Evolutionary conservation across 2,329 filamentous ascomycete species (phyloP).

Genomic region (Curvularia sp.): DNA sequence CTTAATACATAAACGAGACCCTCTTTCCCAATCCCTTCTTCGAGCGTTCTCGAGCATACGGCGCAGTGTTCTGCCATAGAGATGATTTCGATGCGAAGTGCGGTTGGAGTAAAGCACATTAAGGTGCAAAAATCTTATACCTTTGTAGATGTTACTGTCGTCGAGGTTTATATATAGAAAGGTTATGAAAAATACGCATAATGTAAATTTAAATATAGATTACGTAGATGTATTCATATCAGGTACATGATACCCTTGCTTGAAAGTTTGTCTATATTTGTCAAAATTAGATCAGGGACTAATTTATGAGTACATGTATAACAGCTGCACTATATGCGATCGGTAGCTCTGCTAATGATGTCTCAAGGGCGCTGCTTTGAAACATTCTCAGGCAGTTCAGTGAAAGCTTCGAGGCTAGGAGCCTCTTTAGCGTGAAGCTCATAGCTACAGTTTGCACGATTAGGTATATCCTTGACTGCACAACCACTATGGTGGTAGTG

Average conservation of each 20-base stretch:
- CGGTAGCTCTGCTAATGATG: neutral
- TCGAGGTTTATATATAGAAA: too few relatives aligned
- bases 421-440: neutral
- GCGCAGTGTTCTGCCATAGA: neutral
- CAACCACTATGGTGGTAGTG: constrained; percentile 14
- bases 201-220: too few relatives aligned
- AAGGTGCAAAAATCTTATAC: too few relatives aligned
- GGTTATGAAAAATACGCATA: too few relatives aligned
- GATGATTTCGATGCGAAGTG: neutral
- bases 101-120: neutral
- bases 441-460: constrained; percentile 3
- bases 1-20: constrained; percentile 4
- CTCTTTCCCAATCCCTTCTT: neutral
- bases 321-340: too few relatives aligned
- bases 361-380: neutral
- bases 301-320: too few relatives aligned
- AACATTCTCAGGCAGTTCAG: constrained; percentile 4
- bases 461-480: constrained; percentile 4
- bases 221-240: too few relatives aligned
- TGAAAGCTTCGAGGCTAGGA: neutral
- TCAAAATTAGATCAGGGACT: too few relatives aligned
- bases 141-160: too few relatives aligned
- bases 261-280: too few relatives aligned
- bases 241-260: too few relatives aligned
- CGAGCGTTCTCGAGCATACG: neutral